Evolutionary conservation across 2,329 filamentous ascomycete species (phyloP).

Genomic region (Fusarium sp.): DNA sequence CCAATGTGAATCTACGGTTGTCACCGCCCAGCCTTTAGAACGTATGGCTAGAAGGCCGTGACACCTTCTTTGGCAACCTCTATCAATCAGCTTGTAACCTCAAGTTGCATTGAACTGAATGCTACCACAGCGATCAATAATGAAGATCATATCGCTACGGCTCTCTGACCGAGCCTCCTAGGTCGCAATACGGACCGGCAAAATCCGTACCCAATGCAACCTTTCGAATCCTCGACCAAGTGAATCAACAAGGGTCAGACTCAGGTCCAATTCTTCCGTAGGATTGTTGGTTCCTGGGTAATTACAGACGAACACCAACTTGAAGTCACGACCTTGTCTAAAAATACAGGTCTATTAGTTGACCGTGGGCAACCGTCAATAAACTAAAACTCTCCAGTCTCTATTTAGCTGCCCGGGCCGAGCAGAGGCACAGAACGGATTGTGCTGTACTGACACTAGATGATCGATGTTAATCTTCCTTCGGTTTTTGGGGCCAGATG

Average conservation of each 20-base stretch:
- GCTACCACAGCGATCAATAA: slow-evolving; percentile 26
- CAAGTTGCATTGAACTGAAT: slow-evolving; percentile 7
- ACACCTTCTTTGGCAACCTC: background rate
- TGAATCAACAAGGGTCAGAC: background rate
- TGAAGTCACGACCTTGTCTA: background rate
- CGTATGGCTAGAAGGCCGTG: slow-evolving; percentile 4
- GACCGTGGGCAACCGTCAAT: background rate
- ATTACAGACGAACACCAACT: background rate
- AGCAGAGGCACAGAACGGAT: slow-evolving; percentile 4
- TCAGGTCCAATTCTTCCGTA: background rate
- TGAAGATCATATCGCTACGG: slow-evolving; percentile 22
- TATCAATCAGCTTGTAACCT: background rate
- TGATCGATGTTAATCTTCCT: slow-evolving; percentile 30
- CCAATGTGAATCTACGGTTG: background rate
- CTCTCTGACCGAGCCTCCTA: slow-evolving; percentile 7
- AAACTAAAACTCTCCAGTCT: slow-evolving; percentile 1
- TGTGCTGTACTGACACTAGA: background rate
- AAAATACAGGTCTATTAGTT: background rate
- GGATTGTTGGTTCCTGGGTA: background rate
- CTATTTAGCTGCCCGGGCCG: slow-evolving; percentile 15
- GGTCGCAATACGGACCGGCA: slow-evolving; percentile 9
- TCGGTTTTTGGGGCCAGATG: slow-evolving; percentile 37
- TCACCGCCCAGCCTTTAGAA: slow-evolving; percentile 1
- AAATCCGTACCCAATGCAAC: background rate
- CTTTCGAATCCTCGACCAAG: slow-evolving; percentile 3